Evolutionary conservation across 208 protist genomes (phyloP).

Genomic region (Crithidia sp.): DNA sequence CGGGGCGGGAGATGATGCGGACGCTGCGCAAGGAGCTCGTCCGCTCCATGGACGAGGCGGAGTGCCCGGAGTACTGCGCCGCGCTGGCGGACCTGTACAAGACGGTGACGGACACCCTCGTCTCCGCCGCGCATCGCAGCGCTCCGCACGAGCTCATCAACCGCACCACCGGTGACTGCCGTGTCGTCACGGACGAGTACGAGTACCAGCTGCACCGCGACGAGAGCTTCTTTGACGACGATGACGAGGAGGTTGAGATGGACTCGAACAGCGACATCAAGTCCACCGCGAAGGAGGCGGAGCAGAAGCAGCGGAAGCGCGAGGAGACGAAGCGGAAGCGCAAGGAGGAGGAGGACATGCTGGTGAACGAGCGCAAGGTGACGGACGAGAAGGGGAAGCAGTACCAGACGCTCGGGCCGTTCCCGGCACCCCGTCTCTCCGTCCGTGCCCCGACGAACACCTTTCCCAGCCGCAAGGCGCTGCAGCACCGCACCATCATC

Average conservation of each 20-base stretch:
- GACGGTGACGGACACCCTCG: constrained; percentile 80
- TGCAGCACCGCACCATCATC: constrained; percentile 80
- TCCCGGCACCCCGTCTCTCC: constrained; percentile 75
- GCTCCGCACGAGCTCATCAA: constrained; percentile 87
- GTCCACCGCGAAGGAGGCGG: constrained; percentile 55
- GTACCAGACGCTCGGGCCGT: constrained; percentile 78
- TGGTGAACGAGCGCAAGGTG: constrained; percentile 88
- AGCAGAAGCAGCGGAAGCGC: constrained; percentile 71
- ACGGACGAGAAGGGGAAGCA: constrained; percentile 81
- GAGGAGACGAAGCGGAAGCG: constrained; percentile 81
- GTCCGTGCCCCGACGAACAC: constrained; percentile 69
- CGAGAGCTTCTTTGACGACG: constrained; percentile 77
- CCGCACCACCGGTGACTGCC: constrained; percentile 59
- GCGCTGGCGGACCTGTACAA: constrained; percentile 83
- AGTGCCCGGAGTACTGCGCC: constrained; percentile 68
- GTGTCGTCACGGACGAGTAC: constrained; percentile 85
- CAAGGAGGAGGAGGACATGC: constrained; percentile 83
- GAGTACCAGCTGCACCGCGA: constrained; percentile 77
- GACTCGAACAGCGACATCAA: constrained; percentile 62
- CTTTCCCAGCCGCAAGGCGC: constrained; percentile 83
- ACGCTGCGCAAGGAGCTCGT: constrained; percentile 79
- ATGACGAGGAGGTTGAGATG: constrained; percentile 74
- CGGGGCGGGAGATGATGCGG: constrained; percentile 76
- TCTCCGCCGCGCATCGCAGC: constrained; percentile 79
- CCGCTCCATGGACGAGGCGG: constrained; percentile 57